A percentile compares a stretch with the other conserved stretches of the same genome.
These are phyloP conservation scores for Amphibolis antarctica DNA, from an alignment of 106 monocot species.

Conservation along the genomic window DNA sequence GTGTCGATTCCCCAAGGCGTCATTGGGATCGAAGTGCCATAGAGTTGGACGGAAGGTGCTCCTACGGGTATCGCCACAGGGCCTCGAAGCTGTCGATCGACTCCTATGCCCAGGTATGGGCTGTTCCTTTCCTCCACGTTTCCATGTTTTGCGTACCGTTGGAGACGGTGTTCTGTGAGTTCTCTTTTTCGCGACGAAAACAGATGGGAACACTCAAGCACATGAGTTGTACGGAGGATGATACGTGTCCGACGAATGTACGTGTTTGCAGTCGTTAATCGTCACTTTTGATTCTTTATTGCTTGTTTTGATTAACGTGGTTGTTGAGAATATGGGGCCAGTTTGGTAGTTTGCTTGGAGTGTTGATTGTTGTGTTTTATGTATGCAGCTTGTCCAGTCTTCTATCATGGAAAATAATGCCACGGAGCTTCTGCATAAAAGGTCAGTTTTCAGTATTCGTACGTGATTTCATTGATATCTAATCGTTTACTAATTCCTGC, in stretches of 20 bases:
- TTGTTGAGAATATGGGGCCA: not conserved
- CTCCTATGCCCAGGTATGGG: slow-evolving; percentile 8
- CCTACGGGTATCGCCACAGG: not conserved
- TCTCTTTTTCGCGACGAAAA: not conserved
- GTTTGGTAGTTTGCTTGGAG: not conserved
- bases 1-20: slow-evolving; percentile 1
- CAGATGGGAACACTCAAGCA: slow-evolving; percentile 3
- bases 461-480: no score
- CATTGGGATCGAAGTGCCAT: slow-evolving; percentile 6
- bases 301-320: not conserved
- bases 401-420: no score
- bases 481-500: no score
- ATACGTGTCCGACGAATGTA: slow-evolving; percentile 6
- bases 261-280: not conserved
- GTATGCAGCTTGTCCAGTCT: no score
- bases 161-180: not conserved
- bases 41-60: slow-evolving; percentile 4
- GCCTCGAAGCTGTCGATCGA: slow-evolving; percentile 5
- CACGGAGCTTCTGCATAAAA: no score
- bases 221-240: not conserved
- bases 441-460: no score
- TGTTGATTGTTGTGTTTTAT: no score
- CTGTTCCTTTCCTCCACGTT: not conserved
- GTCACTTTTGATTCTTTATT: not conserved
- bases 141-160: not conserved